Evolutionary conservation across 129 eudicot genomes (phyloP).

Genomic region (Artemisia tridentata): DNA sequence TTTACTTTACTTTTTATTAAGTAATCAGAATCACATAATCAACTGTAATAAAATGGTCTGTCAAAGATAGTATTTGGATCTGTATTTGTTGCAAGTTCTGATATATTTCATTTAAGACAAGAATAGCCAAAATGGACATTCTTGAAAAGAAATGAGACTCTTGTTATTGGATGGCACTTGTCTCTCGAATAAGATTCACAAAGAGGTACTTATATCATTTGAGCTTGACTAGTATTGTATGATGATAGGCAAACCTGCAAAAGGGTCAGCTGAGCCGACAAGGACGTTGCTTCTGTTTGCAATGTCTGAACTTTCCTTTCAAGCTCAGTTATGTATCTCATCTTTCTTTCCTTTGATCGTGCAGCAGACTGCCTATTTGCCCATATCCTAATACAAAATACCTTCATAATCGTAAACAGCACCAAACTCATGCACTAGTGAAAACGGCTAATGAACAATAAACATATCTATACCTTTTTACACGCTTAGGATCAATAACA

Average conservation of each 20-base stretch:
- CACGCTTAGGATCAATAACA: constrained; percentile 77
- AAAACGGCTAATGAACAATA: background rate
- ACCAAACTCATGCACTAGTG: background rate
- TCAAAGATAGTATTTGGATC: no score
- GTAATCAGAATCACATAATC: no score
- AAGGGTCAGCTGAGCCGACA: constrained; percentile 63
- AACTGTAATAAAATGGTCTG: no score
- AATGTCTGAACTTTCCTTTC: constrained; percentile 67
- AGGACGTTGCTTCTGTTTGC: constrained; percentile 65
- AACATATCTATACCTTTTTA: constrained; percentile 56
- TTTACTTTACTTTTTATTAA: no score
- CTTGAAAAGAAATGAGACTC: background rate
- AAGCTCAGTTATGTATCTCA: constrained; percentile 86
- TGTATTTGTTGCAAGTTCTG: no score
- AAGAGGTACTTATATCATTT: background rate
- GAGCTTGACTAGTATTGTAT: background rate
- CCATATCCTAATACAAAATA: constrained; percentile 54
- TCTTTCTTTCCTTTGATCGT: constrained; percentile 85
- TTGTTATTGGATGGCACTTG: background rate
- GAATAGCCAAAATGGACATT: no score
- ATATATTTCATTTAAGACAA: no score
- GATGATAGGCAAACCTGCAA: constrained; percentile 48
- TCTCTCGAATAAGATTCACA: background rate
- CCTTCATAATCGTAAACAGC: background rate
- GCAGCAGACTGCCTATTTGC: constrained; percentile 96